A percentile compares a stretch with the other conserved stretches of the same genome.
Conservation (phyloP, 2,329 filamentous ascomycete species). For the Trichoderma polysporum region DNA sequence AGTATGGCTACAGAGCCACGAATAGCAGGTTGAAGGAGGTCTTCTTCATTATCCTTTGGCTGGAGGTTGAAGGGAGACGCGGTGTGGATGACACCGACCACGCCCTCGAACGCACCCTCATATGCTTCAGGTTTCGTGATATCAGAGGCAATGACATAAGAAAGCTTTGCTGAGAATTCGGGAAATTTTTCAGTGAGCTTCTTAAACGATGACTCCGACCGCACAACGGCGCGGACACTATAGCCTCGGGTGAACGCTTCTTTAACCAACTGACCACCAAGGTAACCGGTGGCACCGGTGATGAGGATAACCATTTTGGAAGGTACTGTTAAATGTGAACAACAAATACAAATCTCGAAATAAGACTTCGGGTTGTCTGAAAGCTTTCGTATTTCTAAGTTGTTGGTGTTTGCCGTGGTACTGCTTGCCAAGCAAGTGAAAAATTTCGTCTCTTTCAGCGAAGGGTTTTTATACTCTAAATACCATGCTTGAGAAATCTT, state of each 20-base stretch:
- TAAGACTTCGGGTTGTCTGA: not conserved
- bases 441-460: not conserved
- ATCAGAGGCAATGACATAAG: not conserved
- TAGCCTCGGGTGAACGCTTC: not conserved
- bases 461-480: not conserved
- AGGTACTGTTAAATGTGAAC: not conserved
- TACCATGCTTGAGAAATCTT: not conserved
- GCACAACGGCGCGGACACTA: not conserved
- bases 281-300: not conserved
- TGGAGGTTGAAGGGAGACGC: constrained; percentile 1
- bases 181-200: not conserved
- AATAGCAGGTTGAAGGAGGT: not conserved
- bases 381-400: too few relatives aligned
- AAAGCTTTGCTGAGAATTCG: not conserved
- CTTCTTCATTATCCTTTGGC: constrained; percentile 5
- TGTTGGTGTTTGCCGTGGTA: too few relatives aligned
- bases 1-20: not conserved
- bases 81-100: not conserved
- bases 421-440: too few relatives aligned
- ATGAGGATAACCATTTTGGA: not conserved
- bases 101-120: not conserved
- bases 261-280: not conserved
- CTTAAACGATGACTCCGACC: not conserved
- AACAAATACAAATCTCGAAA: not conserved
- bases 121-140: not conserved